These are phyloP conservation scores for Boechera retrofracta DNA, from an alignment of 345 rosid genomes.

Conservation along the genomic window DNA sequence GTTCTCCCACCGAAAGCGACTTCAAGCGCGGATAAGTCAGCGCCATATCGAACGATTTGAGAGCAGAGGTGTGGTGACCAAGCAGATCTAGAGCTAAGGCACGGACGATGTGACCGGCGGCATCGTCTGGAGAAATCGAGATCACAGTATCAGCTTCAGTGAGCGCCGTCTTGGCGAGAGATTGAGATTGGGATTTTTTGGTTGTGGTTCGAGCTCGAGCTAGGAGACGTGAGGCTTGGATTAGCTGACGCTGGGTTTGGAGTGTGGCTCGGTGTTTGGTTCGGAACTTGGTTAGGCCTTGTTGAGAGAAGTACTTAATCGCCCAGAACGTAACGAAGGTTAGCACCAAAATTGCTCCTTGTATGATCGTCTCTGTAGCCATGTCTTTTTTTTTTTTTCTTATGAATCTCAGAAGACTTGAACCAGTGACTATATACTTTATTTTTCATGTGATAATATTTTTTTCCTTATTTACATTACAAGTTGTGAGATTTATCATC, in stretches of 20 bases:
- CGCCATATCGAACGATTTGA: slow-evolving; percentile 62
- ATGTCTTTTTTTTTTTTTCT: neutral
- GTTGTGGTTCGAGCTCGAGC: slow-evolving; percentile 53
- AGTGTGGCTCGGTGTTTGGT: slow-evolving; percentile 48
- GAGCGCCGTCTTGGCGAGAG: slow-evolving; percentile 62
- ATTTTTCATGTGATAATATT: neutral
- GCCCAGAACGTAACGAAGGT: slow-evolving; percentile 55
- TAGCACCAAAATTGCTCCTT: slow-evolving; percentile 49
- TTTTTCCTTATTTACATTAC: neutral
- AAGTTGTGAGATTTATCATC: slow-evolving; percentile 16
- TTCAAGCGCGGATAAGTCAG: slow-evolving; percentile 55
- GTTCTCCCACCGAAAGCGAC: slow-evolving; percentile 51
- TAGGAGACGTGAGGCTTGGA: slow-evolving; percentile 52
- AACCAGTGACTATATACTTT: slow-evolving; percentile 5
- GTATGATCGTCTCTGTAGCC: slow-evolving; percentile 38
- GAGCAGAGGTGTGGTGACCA: slow-evolving; percentile 63
- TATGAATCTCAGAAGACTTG: slow-evolving; percentile 19
- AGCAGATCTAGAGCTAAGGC: slow-evolving; percentile 58
- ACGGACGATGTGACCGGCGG: slow-evolving; percentile 60
- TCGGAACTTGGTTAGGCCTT: slow-evolving; percentile 54
- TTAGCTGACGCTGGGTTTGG: slow-evolving; percentile 56
- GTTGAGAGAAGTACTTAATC: slow-evolving; percentile 67
- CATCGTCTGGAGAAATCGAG: slow-evolving; percentile 58
- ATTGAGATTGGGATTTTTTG: slow-evolving; percentile 49
- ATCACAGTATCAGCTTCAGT: slow-evolving; percentile 59